Conservation (phyloP, 768 basidiomycete species). For the Phaeotremella skinneri region DNA sequence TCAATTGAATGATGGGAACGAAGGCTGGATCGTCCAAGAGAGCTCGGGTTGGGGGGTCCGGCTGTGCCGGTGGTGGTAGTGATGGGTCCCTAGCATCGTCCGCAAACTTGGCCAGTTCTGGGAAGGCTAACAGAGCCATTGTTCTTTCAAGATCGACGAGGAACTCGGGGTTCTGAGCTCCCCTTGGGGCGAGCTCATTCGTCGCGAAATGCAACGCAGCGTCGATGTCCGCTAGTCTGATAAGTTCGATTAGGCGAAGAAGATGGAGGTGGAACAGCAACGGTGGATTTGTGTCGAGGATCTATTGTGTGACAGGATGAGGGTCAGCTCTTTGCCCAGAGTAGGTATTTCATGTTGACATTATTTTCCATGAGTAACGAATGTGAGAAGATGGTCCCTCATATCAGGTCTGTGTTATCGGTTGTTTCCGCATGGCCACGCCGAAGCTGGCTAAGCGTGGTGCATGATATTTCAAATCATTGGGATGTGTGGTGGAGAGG, state of each 20-base stretch:
- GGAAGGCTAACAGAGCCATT: slow-evolving; percentile 75
- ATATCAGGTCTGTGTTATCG: slow-evolving; percentile 58
- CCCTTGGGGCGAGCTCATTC: slow-evolving; percentile 86
- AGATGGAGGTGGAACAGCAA: slow-evolving; percentile 95
- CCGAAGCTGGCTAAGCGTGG: slow-evolving; percentile 78
- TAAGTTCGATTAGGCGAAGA: slow-evolving; percentile 90
- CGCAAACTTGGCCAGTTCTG: slow-evolving; percentile 49
- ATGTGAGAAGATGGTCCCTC: slow-evolving; percentile 42
- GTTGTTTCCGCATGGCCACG: slow-evolving; percentile 83
- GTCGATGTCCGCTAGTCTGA: slow-evolving; percentile 72
- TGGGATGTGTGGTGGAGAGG: slow-evolving; percentile 33
- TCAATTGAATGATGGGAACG: slow-evolving; percentile 65
- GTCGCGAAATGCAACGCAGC: slow-evolving; percentile 90
- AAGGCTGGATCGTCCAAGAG: slow-evolving; percentile 26
- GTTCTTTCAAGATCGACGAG: slow-evolving; percentile 86
- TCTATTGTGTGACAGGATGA: slow-evolving; percentile 58
- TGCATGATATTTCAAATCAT: slow-evolving; percentile 96
- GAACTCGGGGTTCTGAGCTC: slow-evolving; percentile 92
- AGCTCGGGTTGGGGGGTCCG: slow-evolving; percentile 20
- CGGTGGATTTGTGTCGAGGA: slow-evolving; percentile 89
- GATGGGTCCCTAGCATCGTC: slow-evolving; percentile 28
- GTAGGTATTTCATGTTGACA: no score
- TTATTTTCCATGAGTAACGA: no score
- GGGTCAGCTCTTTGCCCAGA: slow-evolving; percentile 21
- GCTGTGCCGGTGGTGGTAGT: slow-evolving; percentile 5